These are phyloP conservation scores for Dendryphion nanum DNA, from an alignment of 2,329 filamentous ascomycete species.

Conservation along the genomic window DNA sequence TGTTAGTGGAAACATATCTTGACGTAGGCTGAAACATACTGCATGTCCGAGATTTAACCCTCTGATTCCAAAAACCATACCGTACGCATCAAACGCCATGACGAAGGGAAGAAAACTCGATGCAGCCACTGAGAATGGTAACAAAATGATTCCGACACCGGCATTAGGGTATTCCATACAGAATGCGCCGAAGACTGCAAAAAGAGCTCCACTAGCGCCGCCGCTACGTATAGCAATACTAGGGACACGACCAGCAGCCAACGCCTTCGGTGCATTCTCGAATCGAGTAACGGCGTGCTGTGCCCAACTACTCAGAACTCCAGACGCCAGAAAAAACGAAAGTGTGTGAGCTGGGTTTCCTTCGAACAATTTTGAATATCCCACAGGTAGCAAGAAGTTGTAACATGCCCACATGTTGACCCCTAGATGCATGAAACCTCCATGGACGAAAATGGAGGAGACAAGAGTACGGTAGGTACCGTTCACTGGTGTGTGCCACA, in stretches of 20 bases:
- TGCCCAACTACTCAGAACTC: constrained; percentile 27
- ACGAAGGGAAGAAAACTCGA: constrained; percentile 27
- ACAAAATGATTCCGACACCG: constrained; percentile 30
- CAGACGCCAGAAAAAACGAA: constrained; percentile 30
- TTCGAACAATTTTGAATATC: constrained; percentile 28
- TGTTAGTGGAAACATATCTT: not conserved
- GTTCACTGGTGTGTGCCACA: constrained; percentile 32
- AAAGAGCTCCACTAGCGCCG: constrained; percentile 36
- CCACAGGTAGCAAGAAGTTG: constrained; percentile 30
- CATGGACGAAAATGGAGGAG: constrained; percentile 28
- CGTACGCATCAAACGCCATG: constrained; percentile 35
- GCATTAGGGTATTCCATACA: constrained; percentile 32
- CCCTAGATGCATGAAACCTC: constrained; percentile 19
- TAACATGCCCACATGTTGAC: constrained; percentile 31
- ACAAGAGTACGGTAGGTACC: constrained; percentile 31
- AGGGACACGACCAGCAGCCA: not conserved
- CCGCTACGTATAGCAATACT: constrained; percentile 22
- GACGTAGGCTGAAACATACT: constrained; percentile 20
- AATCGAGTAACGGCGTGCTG: constrained; percentile 30
- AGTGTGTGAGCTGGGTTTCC: constrained; percentile 28
- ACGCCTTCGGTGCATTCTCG: constrained; percentile 5
- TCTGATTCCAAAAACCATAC: constrained; percentile 26
- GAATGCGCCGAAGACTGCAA: constrained; percentile 16
- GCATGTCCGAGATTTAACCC: constrained; percentile 33
- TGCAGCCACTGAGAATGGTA: constrained; percentile 30